phyloP scores from a whole-genome alignment of 2,329 filamentous ascomycete genomes.

The Clonostachys rhizophaga region DNA sequence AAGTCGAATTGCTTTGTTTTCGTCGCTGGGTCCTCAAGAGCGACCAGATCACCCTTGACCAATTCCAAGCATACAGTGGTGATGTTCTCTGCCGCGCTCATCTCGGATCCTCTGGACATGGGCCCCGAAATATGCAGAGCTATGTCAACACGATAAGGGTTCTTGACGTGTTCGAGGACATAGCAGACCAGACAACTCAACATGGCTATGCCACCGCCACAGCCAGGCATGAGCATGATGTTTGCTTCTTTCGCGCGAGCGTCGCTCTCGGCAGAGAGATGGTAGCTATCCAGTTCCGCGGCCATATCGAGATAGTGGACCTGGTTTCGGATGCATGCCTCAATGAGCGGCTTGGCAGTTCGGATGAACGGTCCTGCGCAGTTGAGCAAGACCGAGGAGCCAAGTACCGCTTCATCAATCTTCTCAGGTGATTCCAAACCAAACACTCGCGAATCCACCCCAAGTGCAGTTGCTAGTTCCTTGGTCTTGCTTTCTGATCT shows the following conservation, averaged over 20 bases:
- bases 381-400: constrained; percentile 9
- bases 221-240: constrained; percentile 12
- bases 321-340: constrained; percentile 7
- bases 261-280: constrained; percentile 2
- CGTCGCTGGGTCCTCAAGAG: background rate
- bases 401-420: constrained; percentile 1
- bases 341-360: constrained; percentile 9
- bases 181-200: constrained; percentile 8
- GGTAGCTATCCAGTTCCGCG: constrained; percentile 11
- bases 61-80: background rate
- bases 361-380: constrained; percentile 10
- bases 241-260: constrained; percentile 3
- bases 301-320: constrained; percentile 13
- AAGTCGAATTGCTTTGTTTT: constrained; percentile 8
- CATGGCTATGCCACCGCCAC: constrained; percentile 12
- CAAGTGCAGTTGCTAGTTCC: background rate
- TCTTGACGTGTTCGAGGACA: background rate
- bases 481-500: constrained; percentile 1
- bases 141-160: constrained; percentile 7
- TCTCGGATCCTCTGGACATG: constrained; percentile 10
- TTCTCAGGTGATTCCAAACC: background rate
- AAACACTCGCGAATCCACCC: constrained; percentile 4
- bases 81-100: constrained; percentile 5
- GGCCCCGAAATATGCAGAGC: constrained; percentile 9
- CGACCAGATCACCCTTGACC: background rate